Evolutionary conservation across 2,329 filamentous ascomycete species (phyloP).

Genomic region (Fusarium subtropicale): DNA sequence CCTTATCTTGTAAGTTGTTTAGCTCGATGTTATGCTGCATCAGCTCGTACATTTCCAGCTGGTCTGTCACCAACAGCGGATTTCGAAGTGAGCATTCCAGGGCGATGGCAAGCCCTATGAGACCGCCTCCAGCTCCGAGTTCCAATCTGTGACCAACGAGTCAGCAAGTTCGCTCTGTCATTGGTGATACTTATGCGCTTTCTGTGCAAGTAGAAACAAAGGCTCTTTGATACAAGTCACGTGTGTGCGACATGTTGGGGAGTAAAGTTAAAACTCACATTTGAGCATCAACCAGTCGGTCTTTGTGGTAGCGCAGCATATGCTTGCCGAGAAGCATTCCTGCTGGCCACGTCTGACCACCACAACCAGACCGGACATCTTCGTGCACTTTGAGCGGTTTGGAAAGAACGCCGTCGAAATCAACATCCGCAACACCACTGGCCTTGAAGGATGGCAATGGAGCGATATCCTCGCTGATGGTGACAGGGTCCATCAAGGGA

Average conservation of each 20-base stretch:
- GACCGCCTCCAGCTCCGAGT: constrained; percentile 89
- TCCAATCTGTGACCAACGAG: constrained; percentile 73
- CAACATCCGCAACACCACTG: constrained; percentile 63
- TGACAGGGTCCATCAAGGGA: constrained; percentile 63
- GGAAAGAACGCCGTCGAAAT: constrained; percentile 80
- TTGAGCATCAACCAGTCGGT: constrained; percentile 72
- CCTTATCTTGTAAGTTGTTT: constrained; percentile 74
- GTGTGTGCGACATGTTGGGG: constrained; percentile 7
- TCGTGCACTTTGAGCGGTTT: constrained; percentile 81
- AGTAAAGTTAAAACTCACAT: constrained; percentile 66
- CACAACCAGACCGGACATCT: constrained; percentile 88
- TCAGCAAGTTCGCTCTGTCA: constrained; percentile 37
- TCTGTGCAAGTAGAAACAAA: constrained; percentile 12
- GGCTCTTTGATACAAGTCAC: constrained; percentile 16
- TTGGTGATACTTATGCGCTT: constrained; percentile 12
- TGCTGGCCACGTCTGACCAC: constrained; percentile 93
- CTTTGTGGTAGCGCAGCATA: constrained; percentile 78
- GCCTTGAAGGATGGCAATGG: constrained; percentile 70
- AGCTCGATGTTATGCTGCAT: constrained; percentile 90
- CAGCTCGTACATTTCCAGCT: constrained; percentile 83
- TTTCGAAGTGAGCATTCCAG: constrained; percentile 63
- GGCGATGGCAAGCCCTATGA: constrained; percentile 77
- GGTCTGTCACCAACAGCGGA: constrained; percentile 86
- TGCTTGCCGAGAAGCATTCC: constrained; percentile 90
- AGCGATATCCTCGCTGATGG: constrained; percentile 66